Percentiles rank a stretch among this genome's conserved stretches.
Evolutionary conservation across 2,329 filamentous ascomycete species (phyloP).

Genomic region (Colletotrichum sp.): DNA sequence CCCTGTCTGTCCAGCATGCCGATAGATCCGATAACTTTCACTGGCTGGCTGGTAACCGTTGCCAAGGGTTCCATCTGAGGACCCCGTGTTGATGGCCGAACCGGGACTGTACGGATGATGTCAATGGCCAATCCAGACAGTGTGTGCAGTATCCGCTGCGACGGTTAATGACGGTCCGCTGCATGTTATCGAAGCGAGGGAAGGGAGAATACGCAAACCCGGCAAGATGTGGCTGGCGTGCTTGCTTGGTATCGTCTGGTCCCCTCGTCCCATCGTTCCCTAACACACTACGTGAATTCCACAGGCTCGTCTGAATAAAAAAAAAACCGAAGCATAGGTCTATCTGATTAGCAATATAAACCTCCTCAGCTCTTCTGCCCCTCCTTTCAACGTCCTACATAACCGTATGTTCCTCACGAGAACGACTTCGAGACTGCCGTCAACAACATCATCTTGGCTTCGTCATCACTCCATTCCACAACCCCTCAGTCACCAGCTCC

Average conservation of each 20-base stretch:
- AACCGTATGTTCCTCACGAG: not conserved
- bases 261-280: not conserved
- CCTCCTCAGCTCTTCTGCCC: not conserved
- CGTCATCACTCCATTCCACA: not conserved
- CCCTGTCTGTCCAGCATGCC: not conserved
- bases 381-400: not conserved
- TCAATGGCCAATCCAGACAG: not conserved
- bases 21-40: not conserved
- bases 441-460: not conserved
- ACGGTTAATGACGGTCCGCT: not conserved
- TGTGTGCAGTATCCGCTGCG: not conserved
- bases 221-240: not conserved
- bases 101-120: not conserved
- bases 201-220: not conserved
- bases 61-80: not conserved
- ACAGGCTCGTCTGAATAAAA: not conserved
- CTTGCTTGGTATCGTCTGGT: not conserved
- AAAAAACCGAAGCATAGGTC: not conserved
- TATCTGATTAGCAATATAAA: conserved; percentile 7
- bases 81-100: not conserved
- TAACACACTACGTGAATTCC: not conserved
- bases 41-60: not conserved
- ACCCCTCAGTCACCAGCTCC: not conserved
- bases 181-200: not conserved
- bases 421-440: not conserved